phyloP scores from a whole-genome alignment of 331 rosid species.

The Phaseolus coccineus region DNA sequence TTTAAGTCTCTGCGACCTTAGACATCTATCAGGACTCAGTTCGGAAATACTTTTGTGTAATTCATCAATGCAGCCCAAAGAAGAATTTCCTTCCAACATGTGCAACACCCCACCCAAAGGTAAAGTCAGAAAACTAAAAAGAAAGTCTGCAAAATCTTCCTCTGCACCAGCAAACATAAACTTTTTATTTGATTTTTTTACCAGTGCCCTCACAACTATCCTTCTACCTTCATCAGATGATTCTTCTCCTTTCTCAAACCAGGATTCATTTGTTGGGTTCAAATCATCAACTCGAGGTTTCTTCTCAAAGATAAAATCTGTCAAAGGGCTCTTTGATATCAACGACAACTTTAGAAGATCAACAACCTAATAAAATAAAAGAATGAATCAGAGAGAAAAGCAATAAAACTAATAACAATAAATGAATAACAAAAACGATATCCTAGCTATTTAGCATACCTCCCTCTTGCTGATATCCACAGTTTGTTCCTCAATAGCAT shows the following conservation, averaged over 20 bases:
- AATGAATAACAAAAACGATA: neutral
- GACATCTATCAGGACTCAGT: neutral
- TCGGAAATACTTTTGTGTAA: neutral
- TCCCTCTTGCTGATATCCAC: neutral
- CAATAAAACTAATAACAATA: neutral
- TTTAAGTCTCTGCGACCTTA: neutral
- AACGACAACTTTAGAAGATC: conserved; percentile 33
- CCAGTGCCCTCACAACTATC: neutral
- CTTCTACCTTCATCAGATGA: neutral
- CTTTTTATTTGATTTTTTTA: conserved; percentile 17
- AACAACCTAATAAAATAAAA: neutral
- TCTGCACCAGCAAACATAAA: neutral
- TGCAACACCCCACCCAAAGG: conserved; percentile 24
- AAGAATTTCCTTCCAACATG: neutral
- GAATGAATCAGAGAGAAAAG: neutral
- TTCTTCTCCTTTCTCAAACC: neutral
- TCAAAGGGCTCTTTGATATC: conserved; percentile 1
- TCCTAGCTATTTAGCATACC: neutral
- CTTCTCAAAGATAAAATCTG: neutral
- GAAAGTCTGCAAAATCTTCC: neutral
- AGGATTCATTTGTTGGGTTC: neutral
- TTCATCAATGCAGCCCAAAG: neutral
- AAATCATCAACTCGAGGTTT: neutral
- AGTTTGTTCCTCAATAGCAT: neutral
- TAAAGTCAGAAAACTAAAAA: neutral